phyloP scores from a whole-genome alignment of 2,329 filamentous ascomycete genomes.

The Hymenoscyphus infarciens region DNA sequence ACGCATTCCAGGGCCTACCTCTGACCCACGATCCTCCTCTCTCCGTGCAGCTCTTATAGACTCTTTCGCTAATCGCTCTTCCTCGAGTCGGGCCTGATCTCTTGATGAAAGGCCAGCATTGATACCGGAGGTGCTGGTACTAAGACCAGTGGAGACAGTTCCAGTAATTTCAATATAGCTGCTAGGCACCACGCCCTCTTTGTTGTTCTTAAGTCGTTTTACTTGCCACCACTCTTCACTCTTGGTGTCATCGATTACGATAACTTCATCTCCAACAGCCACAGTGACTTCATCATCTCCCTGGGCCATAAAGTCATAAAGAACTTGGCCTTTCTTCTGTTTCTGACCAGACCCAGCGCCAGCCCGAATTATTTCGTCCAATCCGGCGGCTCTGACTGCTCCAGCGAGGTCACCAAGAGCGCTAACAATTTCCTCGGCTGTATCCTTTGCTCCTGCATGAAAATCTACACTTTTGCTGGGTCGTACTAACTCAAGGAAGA shows the following conservation, averaged over 20 bases:
- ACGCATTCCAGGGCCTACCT: slow-evolving; percentile 74
- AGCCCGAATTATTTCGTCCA: slow-evolving; percentile 83
- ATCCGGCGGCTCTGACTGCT: slow-evolving; percentile 74
- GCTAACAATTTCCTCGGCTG: slow-evolving; percentile 86
- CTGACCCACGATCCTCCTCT: slow-evolving; percentile 59
- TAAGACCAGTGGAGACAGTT: slow-evolving; percentile 44
- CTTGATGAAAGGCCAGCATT: slow-evolving; percentile 64
- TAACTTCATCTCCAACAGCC: slow-evolving; percentile 81
- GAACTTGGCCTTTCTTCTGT: slow-evolving; percentile 78
- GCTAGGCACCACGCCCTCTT: slow-evolving; percentile 92
- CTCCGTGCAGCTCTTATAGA: slow-evolving; percentile 59
- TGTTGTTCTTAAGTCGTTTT: slow-evolving; percentile 81
- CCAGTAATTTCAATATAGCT: slow-evolving; percentile 92
- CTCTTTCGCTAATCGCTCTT: slow-evolving; percentile 79
- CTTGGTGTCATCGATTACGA: slow-evolving; percentile 83
- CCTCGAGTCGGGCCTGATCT: slow-evolving; percentile 75
- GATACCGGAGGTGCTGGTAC: slow-evolving; percentile 47
- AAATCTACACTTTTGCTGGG: slow-evolving; percentile 96
- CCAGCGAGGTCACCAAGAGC: slow-evolving; percentile 87
- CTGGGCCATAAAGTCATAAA: slow-evolving; percentile 96
- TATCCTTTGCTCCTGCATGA: slow-evolving; percentile 95
- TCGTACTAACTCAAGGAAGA: slow-evolving; percentile 87
- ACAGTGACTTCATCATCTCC: slow-evolving; percentile 96
- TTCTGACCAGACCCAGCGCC: slow-evolving; percentile 67
- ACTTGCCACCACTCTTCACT: slow-evolving; percentile 99